These are phyloP conservation scores for Diplodia mutila DNA, from an alignment of 2,329 filamentous ascomycete species.

Conservation along the genomic window DNA sequence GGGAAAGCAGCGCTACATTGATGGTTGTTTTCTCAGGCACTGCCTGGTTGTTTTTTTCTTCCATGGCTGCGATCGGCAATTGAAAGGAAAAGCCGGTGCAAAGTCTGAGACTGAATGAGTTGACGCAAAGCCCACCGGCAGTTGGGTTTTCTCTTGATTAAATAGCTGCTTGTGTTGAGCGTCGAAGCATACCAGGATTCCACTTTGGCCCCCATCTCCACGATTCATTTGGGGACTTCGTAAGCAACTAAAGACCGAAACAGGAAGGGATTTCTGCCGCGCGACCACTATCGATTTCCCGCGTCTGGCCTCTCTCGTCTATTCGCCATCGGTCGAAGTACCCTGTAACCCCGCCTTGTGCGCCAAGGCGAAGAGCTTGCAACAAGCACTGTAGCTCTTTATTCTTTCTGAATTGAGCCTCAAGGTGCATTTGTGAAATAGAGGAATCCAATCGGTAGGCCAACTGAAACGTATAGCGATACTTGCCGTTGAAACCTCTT, in stretches of 20 bases:
- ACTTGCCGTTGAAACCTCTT: too few relatives aligned
- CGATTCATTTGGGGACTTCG: background rate
- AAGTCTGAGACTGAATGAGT: background rate
- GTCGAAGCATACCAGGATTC: background rate
- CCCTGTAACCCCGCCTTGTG: background rate
- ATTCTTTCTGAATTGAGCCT: too few relatives aligned
- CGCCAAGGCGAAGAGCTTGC: background rate
- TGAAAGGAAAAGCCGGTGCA: background rate
- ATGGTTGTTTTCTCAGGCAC: background rate
- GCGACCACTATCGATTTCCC: background rate
- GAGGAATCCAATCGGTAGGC: too few relatives aligned
- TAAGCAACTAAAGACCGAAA: background rate
- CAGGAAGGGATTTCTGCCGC: background rate
- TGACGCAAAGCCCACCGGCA: too few relatives aligned
- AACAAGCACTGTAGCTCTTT: too few relatives aligned
- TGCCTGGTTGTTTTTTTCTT: background rate
- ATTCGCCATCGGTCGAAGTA: background rate
- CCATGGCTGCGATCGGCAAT: background rate
- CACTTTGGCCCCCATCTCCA: background rate
- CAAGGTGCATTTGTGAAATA: too few relatives aligned
- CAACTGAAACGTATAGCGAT: too few relatives aligned
- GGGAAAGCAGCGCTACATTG: constrained; percentile 7
- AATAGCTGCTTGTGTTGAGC: background rate
- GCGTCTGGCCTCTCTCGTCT: background rate
- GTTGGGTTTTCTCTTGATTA: background rate